Base-by-base conservation (phyloP, 768 basidiomycete species). In the Boletus pseudo-olivaceus region DNA sequence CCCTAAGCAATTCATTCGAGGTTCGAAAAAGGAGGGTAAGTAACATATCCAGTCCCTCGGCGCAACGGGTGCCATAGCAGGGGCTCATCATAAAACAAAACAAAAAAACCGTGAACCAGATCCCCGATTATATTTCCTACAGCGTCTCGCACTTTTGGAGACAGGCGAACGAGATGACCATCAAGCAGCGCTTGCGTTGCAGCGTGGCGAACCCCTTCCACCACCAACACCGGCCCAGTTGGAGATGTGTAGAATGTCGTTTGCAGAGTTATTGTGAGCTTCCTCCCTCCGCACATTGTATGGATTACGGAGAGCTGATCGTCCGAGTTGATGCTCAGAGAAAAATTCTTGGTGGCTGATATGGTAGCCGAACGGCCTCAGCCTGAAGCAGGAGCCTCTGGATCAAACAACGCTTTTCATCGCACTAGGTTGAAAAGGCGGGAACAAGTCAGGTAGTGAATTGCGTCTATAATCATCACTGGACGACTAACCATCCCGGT, bases 181-280 rank as follows among this genome's bases (percentile, higher is more conserved):
- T 15, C 8, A 42, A 6, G 30, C 60, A 29, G 63, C 63, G 14
- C 59, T 75, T 37, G 74, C 78, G 1, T 53, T 78, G 15, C 55
- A 71, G 37, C 63, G 67, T 4, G 76, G 72, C 1, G 50, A 51
- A 23, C 7, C 49, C 1, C 50, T 68, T 44, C 68, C 64, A 4
- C 47, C 33, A 17, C 67, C 10, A 4, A 69, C 67, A 14, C 23
- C 20, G 23, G 61, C 59, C 23, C 69, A 69, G 40, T 26, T 55
- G 29, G 55, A 58, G 43, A 55, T 70, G 57, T 35, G 54, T 23
- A 54, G 35, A 2, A n/a, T 17, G 5, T 55, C 52, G 15, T 60
- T 58, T 47, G 4, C 41, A 32, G 57, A 67, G 35, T 14, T 53
- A 1, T n/a, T 57, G 66, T 63, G 39, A 57, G 59, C 9, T 10